Conservation (phyloP, 306 rosid genomes). For the Leucaena leucocephala region DNA sequence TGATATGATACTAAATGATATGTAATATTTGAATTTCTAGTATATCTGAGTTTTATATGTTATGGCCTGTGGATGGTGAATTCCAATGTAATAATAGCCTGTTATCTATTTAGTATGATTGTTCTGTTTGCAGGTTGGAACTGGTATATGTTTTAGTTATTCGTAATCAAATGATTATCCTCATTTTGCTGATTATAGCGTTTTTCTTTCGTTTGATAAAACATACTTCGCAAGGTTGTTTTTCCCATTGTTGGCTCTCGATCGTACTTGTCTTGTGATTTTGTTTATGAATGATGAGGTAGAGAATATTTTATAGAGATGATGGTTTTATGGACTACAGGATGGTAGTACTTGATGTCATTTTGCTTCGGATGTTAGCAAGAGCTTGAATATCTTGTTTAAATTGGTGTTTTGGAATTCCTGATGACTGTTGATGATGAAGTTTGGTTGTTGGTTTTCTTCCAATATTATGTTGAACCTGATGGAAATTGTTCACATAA, state of each 20-base stretch:
- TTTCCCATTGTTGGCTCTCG: neutral
- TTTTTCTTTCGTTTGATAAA: neutral
- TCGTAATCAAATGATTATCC: neutral
- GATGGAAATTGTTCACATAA: neutral
- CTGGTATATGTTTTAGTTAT: neutral
- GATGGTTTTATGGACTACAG: no score
- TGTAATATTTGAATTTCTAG: constrained; percentile 21
- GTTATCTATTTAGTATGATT: neutral
- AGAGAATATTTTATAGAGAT: no score
- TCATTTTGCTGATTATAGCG: neutral
- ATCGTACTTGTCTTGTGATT: neutral
- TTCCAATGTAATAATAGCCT: no score
- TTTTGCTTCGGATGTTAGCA: no score
- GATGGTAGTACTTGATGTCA: no score
- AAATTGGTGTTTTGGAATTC: no score
- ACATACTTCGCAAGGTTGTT: neutral
- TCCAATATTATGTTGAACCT: neutral
- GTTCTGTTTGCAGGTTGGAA: neutral
- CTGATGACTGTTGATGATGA: no score
- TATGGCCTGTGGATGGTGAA: no score
- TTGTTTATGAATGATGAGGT: no score
- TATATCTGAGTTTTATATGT: neutral
- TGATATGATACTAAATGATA: constrained; percentile 3
- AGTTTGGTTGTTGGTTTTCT: no score
- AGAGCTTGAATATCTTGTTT: no score